These are phyloP conservation scores for Pharnaceum exiguum DNA, from an alignment of 148 eudicot species.

Conservation along the genomic window DNA sequence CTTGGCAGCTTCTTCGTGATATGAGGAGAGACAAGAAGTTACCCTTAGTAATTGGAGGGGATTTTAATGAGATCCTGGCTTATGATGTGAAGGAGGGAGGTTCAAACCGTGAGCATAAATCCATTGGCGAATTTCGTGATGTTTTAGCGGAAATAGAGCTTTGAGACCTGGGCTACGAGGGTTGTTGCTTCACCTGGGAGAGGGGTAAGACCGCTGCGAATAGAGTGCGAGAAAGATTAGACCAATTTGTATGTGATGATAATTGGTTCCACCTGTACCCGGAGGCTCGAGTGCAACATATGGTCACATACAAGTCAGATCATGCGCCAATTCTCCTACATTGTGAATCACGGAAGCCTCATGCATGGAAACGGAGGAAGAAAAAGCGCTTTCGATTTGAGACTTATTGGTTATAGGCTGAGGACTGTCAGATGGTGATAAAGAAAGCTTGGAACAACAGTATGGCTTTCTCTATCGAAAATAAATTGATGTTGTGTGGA, in stretches of 20 bases:
- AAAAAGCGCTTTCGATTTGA: not conserved
- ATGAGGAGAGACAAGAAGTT: not conserved
- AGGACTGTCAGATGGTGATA: not conserved
- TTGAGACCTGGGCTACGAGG: not conserved
- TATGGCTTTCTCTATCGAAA: not conserved
- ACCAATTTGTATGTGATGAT: not conserved
- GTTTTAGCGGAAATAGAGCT: not conserved
- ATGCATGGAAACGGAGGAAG: not conserved
- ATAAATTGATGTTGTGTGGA: not conserved
- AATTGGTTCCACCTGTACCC: not conserved
- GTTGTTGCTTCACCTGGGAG: not conserved
- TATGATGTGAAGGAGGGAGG: not conserved
- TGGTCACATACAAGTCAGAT: not conserved
- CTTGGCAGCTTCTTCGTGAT: not conserved
- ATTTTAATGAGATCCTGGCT: not conserved
- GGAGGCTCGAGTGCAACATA: not conserved
- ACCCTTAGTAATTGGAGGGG: not conserved
- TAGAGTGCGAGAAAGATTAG: not conserved
- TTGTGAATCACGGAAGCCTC: not conserved
- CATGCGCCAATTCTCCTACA: not conserved
- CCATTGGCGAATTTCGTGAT: not conserved
- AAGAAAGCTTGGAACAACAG: not conserved
- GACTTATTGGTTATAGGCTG: not conserved
- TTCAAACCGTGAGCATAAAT: not conserved
- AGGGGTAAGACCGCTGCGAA: not conserved